Conservation (phyloP, 2,329 filamentous ascomycete genomes). For the Phaeophleospora eucalypticola region DNA sequence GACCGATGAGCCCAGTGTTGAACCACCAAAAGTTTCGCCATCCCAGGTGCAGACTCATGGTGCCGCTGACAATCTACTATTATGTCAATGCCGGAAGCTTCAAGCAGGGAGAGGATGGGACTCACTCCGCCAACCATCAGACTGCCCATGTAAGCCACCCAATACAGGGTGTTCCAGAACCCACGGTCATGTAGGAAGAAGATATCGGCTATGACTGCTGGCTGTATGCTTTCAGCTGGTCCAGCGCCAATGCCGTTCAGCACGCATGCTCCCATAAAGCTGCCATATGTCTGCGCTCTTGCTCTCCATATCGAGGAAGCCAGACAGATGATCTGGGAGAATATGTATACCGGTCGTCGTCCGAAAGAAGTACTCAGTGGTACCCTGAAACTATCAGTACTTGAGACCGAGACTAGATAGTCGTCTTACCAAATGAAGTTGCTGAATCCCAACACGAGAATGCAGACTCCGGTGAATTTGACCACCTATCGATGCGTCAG, state of each 20-base stretch:
- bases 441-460: conserved; percentile 55
- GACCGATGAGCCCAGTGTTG: conserved; percentile 53
- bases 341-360: conserved; percentile 51
- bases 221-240: conserved; percentile 59
- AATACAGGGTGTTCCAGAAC: conserved; percentile 59
- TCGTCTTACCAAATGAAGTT: conserved; percentile 54
- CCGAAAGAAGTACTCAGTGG: conserved; percentile 54
- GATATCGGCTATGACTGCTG: conserved; percentile 60
- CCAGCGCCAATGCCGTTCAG: conserved; percentile 61
- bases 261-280: conserved; percentile 60
- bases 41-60: conserved; percentile 56
- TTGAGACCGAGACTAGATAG: not conserved
- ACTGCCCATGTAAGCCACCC: conserved; percentile 59
- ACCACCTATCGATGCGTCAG: conserved; percentile 39
- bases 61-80: conserved; percentile 50
- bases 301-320: conserved; percentile 57
- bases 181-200: conserved; percentile 60
- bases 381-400: conserved; percentile 39
- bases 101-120: not conserved
- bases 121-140: conserved; percentile 50
- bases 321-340: conserved; percentile 51
- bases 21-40: conserved; percentile 66
- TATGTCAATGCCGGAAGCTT: conserved; percentile 28
- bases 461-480: conserved; percentile 55
- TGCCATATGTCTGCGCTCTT: conserved; percentile 53